phyloP scores from a whole-genome alignment of 192 early-diverging fungal species.

The Spizellomyces sp. region DNA sequence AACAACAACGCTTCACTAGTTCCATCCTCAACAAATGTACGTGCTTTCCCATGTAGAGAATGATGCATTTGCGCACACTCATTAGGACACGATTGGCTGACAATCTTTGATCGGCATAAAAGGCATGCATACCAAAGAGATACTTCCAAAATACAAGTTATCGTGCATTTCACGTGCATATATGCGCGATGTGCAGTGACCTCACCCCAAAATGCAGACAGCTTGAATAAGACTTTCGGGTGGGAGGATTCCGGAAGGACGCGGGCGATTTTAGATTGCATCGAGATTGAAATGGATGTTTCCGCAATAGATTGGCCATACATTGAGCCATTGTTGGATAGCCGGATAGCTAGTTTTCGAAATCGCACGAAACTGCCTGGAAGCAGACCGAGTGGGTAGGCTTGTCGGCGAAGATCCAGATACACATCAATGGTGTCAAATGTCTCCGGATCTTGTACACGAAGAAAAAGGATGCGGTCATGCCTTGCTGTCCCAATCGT shows the following conservation, averaged over 20 bases:
- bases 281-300: no score
- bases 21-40: conserved; percentile 22
- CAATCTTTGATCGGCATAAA: not conserved
- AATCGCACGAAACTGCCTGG: conserved; percentile 13
- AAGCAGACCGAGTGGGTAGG: conserved; percentile 18
- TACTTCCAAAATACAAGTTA: conserved; percentile 18
- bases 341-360: conserved; percentile 3
- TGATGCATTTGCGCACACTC: conserved; percentile 17
- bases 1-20: conserved; percentile 13
- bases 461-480: conserved; percentile 18
- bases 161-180: conserved; percentile 1
- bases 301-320: no score
- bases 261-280: no score
- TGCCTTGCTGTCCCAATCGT: conserved; percentile 11
- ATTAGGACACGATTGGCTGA: conserved; percentile 10
- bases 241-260: no score
- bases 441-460: conserved; percentile 1
- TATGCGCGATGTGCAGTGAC: no score
- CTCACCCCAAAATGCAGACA: no score
- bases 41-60: no score
- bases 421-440: conserved; percentile 22
- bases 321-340: not conserved
- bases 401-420: conserved; percentile 11
- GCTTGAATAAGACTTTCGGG: no score
- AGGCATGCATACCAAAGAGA: conserved; percentile 5